Evolutionary conservation across 257 asterid species (phyloP).

Genomic region (Buddleja alternifolia): DNA sequence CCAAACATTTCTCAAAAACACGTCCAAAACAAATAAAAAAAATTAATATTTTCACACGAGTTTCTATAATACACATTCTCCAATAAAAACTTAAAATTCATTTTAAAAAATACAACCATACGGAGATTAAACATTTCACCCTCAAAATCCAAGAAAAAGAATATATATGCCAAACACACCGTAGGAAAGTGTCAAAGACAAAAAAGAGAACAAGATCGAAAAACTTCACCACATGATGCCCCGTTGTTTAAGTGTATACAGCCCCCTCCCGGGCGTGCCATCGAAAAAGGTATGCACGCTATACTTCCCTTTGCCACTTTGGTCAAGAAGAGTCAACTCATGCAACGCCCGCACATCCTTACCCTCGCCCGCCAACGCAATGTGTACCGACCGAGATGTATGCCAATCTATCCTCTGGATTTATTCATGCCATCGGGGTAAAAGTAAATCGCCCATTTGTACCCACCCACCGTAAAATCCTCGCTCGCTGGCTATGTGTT

Average conservation of each 20-base stretch:
- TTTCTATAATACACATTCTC: no score
- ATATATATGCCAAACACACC: no score
- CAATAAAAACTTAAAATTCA: no score
- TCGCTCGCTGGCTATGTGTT: constrained; percentile 78
- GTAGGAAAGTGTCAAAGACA: background rate
- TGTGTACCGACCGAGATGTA: constrained; percentile 67
- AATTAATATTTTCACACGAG: no score
- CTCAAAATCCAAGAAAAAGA: no score
- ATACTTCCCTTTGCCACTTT: constrained; percentile 89
- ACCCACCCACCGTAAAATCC: constrained; percentile 79
- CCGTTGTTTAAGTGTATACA: constrained; percentile 70
- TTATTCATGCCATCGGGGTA: constrained; percentile 84
- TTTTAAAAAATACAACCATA: no score
- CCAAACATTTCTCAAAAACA: no score
- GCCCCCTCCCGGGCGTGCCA: constrained; percentile 84
- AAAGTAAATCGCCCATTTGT: constrained; percentile 85
- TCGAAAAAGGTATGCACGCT: constrained; percentile 90
- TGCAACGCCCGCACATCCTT: constrained; percentile 84
- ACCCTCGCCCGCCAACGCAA: constrained; percentile 84
- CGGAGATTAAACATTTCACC: no score
- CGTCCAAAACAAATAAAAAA: no score
- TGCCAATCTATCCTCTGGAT: constrained; percentile 75
- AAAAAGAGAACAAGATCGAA: background rate
- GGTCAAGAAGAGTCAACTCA: constrained; percentile 81
- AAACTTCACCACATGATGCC: constrained; percentile 82